These are phyloP conservation scores for Saccharomyces hybrid DNA, from an alignment of 1,139 yeast genomes.

Conservation along the genomic window DNA sequence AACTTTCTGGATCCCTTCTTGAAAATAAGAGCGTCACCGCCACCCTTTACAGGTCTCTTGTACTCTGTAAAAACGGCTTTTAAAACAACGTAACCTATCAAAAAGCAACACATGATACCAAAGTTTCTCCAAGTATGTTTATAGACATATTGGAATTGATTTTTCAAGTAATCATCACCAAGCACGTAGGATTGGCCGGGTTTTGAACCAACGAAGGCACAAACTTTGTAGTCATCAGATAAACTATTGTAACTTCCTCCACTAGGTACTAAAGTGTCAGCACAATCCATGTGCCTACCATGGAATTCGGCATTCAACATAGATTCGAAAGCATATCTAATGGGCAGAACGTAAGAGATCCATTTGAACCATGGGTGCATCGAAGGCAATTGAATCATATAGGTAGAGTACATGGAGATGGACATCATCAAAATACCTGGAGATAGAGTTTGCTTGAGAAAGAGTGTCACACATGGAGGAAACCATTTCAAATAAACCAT, in stretches of 20 bases:
- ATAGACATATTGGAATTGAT: constrained; percentile 36
- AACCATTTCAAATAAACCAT: constrained; percentile 42
- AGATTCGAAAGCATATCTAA: constrained; percentile 50
- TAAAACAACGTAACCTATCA: constrained; percentile 34
- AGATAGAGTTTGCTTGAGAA: constrained; percentile 46
- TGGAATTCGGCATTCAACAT: constrained; percentile 51
- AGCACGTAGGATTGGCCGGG: constrained; percentile 36
- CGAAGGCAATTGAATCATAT: constrained; percentile 48
- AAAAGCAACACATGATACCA: constrained; percentile 42
- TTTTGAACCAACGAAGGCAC: constrained; percentile 44
- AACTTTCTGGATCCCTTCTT: constrained; percentile 29
- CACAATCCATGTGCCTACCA: constrained; percentile 48
- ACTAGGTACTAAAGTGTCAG: constrained; percentile 39
- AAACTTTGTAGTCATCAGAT: constrained; percentile 38
- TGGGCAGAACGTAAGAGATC: constrained; percentile 52
- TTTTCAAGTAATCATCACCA: constrained; percentile 41
- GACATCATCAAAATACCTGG: constrained; percentile 46
- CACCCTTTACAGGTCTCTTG: constrained; percentile 35
- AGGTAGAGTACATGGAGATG: constrained; percentile 46
- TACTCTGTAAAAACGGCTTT: constrained; percentile 37
- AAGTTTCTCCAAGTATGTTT: constrained; percentile 45
- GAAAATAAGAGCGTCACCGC: constrained; percentile 39
- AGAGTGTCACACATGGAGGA: constrained; percentile 42
- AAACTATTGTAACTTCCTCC: constrained; percentile 45
- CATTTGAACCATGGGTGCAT: constrained; percentile 65